Base-by-base conservation (phyloP, 208 protist species). In the Leishmania major region DNA sequence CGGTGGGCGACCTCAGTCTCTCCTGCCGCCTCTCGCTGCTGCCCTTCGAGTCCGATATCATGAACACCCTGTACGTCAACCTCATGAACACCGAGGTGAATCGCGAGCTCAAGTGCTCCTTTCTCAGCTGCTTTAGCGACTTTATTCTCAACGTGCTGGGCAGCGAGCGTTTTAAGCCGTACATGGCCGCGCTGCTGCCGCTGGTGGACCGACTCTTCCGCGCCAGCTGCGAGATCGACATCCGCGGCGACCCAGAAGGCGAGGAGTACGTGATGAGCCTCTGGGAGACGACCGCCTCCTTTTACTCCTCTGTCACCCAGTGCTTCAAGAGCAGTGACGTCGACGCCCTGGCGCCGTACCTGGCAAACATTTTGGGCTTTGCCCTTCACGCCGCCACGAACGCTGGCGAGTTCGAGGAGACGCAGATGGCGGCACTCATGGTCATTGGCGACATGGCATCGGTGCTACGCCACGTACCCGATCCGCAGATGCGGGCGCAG, bases 51-150 rank as follows among this genome's bases (percentile, higher is more conserved):
- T 82, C 90, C 51, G 84, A 89, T 19, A 85, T 99, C 73, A 94
- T 99, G 78, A 82, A 90, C 70, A 84, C 93, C 40, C 82, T 99
- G 35, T 91, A 99, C 59, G 79, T 83, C 35, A 94, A 94, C 79
- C 86, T 98, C 31, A 51, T 84, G 43, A 94, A 93, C 83, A 84
- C 87, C 25, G 78, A 95, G 31, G 82, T 99, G 15, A 91, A 98
- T 77, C 91, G 93, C 78, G 91, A 95, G 82, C 87, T 99, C n/a
- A 99, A 99, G 90, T 97, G 97, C 79, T 88, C 87, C 31, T 98
- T 99, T 79, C 79, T 99, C 57, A 88, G 89, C 55, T 97, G 93
- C 88, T 96, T 99, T 72, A 98, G 98, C 51, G 99, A 99, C 85
- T 96, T 99, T 62, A 98, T 98, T 7, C 80, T 99, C 11, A 96